Percentiles rank a stretch among this genome's conserved stretches.
Conservation (phyloP, 179 eudicot genomes). For the Pouteria campechiana region DNA sequence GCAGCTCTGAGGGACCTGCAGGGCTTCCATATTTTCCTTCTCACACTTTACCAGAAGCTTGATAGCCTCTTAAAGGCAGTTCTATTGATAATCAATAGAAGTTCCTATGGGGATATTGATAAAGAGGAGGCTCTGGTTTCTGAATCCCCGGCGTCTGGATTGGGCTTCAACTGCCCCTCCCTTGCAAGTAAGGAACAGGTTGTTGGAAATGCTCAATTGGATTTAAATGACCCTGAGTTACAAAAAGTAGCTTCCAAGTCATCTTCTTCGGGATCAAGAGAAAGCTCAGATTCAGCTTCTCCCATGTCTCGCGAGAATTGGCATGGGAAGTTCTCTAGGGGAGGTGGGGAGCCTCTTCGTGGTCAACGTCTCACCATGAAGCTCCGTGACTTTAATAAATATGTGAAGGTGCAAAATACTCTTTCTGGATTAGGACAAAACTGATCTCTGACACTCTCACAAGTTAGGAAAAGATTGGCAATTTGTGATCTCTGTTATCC, state of each 20-base stretch:
- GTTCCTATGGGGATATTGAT: constrained; percentile 51
- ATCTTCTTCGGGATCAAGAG: constrained; percentile 54
- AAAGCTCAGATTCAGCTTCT: constrained; percentile 44
- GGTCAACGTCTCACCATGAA: constrained; percentile 76
- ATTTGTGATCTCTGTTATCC: too few species aligned
- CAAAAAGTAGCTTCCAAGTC: constrained; percentile 40
- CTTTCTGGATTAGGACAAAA: not conserved
- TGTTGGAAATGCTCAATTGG: constrained; percentile 25
- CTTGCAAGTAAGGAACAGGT: constrained; percentile 46
- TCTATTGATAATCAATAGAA: constrained; percentile 42
- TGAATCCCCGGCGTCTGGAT: constrained; percentile 40
- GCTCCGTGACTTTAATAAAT: constrained; percentile 91
- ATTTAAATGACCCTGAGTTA: constrained; percentile 44
- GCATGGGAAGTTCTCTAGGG: constrained; percentile 50
- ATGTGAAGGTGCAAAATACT: constrained; percentile 61
- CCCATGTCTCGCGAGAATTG: constrained; percentile 65
- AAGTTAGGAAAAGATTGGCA: too few species aligned
- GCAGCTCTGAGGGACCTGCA: constrained; percentile 88
- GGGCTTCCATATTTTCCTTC: constrained; percentile 92
- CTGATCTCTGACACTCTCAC: too few species aligned
- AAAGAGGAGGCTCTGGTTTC: constrained; percentile 66
- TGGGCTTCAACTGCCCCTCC: constrained; percentile 19
- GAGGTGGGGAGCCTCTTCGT: constrained; percentile 71
- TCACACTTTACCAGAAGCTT: constrained; percentile 88
- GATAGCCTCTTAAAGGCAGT: constrained; percentile 65